Percentiles rank a stretch among this genome's conserved stretches.
Evolutionary conservation across 2,329 filamentous ascomycete genomes (phyloP).

Genomic region (Colletotrichum lindemuthianum): DNA sequence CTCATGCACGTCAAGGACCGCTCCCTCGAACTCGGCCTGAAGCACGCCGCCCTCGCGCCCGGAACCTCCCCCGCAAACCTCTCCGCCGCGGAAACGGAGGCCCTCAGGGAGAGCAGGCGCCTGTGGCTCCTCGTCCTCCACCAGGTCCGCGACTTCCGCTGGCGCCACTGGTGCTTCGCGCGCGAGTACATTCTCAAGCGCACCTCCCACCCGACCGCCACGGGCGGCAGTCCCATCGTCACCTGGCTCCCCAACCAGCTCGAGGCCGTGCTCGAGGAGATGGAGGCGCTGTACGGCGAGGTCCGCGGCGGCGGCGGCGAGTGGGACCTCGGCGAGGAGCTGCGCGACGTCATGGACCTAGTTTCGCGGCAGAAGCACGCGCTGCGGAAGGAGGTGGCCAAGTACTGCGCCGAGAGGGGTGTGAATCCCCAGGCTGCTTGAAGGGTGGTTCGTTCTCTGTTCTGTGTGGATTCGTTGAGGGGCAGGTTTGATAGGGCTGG

Average conservation of each 20-base stretch:
- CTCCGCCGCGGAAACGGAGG: constrained; percentile 44
- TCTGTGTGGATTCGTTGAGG: too few relatives aligned
- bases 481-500: too few relatives aligned
- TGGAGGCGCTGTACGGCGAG: constrained; percentile 66
- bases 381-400: constrained; percentile 77
- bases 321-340: constrained; percentile 56
- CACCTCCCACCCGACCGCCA: constrained; percentile 80
- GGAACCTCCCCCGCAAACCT: constrained; percentile 38
- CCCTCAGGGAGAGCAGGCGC: constrained; percentile 64
- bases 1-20: constrained; percentile 73
- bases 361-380: constrained; percentile 72
- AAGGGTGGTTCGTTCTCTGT: background rate
- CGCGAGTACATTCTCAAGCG: constrained; percentile 86
- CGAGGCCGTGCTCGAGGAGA: constrained; percentile 76
- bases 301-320: constrained; percentile 53
- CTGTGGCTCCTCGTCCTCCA: constrained; percentile 75
- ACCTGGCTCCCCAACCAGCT: constrained; percentile 88
- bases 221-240: constrained; percentile 83
- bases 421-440: constrained; percentile 40
- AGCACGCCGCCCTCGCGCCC: constrained; percentile 63
- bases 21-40: constrained; percentile 61
- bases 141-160: constrained; percentile 83
- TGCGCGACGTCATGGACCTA: constrained; percentile 73
- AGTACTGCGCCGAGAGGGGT: constrained; percentile 75
- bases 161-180: constrained; percentile 88